Evolutionary conservation across 202 grass and related monocot species (phyloP).

Genomic region (Digitaria exilis): DNA sequence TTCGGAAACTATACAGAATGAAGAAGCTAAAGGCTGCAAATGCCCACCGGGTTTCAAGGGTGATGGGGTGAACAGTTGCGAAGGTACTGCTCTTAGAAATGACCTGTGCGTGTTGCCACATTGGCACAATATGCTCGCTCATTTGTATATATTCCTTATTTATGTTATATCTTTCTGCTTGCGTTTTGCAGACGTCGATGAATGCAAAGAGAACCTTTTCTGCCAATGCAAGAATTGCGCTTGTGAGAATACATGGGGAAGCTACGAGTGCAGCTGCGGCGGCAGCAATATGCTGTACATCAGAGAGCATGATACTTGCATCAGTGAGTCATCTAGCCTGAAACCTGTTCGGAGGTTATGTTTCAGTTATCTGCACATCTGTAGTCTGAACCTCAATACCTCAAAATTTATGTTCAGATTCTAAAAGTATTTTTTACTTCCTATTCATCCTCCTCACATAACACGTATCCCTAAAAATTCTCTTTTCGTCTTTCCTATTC

Average conservation of each 20-base stretch:
- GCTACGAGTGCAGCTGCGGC: conserved; percentile 84
- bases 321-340: conserved; percentile 59
- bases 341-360: background rate
- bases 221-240: conserved; percentile 69
- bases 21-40: conserved; percentile 73
- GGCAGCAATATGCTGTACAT: conserved; percentile 68
- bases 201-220: conserved; percentile 77
- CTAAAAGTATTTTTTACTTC: no score
- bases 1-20: conserved; percentile 49
- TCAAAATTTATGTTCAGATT: no score
- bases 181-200: conserved; percentile 70
- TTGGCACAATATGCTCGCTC: no score
- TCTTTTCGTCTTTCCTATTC: no score
- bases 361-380: background rate
- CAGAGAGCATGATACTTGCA: conserved; percentile 83
- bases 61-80: conserved; percentile 65
- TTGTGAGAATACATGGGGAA: conserved; percentile 82
- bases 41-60: conserved; percentile 75
- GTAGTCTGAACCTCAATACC: background rate
- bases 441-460: no score
- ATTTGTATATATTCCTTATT: no score
- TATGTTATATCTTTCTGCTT: background rate
- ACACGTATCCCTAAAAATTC: no score
- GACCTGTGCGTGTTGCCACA: background rate
- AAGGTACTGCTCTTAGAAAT: conserved; percentile 41